Percentiles rank a stretch among this genome's conserved stretches.
phyloP scores from a whole-genome alignment of 495 filamentous ascomycete genomes.

The Aspergillus bridgeri region DNA sequence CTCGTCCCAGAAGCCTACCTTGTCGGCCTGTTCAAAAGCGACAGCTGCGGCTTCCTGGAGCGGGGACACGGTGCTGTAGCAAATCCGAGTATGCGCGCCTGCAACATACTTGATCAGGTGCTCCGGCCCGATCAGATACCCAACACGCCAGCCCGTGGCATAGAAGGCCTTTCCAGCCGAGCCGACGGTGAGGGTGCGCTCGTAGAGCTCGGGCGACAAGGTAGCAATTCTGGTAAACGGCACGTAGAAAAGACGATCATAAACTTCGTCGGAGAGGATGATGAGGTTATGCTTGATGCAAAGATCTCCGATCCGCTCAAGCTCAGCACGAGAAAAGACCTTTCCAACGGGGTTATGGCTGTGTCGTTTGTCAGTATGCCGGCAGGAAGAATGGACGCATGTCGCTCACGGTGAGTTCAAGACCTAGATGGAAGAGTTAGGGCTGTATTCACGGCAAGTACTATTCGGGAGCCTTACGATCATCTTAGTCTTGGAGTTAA shows the following conservation, averaged over 20 bases:
- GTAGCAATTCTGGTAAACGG: conserved; percentile 92
- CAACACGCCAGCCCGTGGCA: conserved; percentile 93
- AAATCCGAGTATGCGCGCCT: conserved; percentile 92
- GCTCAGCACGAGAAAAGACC: conserved; percentile 79
- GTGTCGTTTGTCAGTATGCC: conserved; percentile 17
- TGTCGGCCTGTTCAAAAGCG: conserved; percentile 87
- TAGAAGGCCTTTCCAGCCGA: conserved; percentile 98
- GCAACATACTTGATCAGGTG: conserved; percentile 88
- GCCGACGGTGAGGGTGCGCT: conserved; percentile 86
- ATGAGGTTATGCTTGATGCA: conserved; percentile 92
- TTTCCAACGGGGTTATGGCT: conserved; percentile 97
- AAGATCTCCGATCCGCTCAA: conserved; percentile 82
- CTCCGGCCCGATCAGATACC: conserved; percentile 87
- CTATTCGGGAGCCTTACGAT: conserved; percentile 57
- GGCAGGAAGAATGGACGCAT: neutral
- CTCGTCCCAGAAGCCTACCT: conserved; percentile 83
- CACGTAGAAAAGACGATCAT: conserved; percentile 91
- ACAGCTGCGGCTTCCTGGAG: conserved; percentile 96
- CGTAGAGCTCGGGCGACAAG: conserved; percentile 79
- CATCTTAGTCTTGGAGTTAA: conserved; percentile 88
- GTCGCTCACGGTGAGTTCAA: conserved; percentile 42
- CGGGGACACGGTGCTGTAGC: conserved; percentile 89
- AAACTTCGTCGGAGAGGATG: conserved; percentile 94
- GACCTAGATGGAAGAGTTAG: conserved; percentile 27
- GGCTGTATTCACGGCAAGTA: neutral